Evolutionary conservation across 2,329 filamentous ascomycete species (phyloP).

Genomic region (Westerdykella aurantiaca): DNA sequence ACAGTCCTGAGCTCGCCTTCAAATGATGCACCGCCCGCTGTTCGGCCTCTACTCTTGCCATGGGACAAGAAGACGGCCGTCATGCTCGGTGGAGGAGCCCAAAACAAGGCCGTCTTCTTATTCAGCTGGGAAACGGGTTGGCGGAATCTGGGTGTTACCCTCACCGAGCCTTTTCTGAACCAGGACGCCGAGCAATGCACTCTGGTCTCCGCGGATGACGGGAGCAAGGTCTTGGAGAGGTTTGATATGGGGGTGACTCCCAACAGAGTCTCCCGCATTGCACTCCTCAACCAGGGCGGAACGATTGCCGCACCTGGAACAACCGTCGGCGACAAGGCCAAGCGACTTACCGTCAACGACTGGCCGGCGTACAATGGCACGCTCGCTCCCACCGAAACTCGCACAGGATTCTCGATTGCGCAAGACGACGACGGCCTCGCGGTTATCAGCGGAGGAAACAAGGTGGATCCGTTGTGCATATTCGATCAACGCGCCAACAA

Average conservation of each 20-base stretch:
- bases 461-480: constrained; percentile 62
- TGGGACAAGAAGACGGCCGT: constrained; percentile 68
- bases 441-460: constrained; percentile 68
- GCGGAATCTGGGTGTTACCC: constrained; percentile 59
- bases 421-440: constrained; percentile 60
- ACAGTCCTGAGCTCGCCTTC: constrained; percentile 49
- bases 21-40: constrained; percentile 52
- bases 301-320: constrained; percentile 43
- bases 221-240: constrained; percentile 69
- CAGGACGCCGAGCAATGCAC: constrained; percentile 56
- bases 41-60: constrained; percentile 64
- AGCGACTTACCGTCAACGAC: constrained; percentile 53
- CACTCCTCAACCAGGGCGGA: constrained; percentile 59
- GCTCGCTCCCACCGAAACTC: constrained; percentile 58
- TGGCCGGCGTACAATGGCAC: constrained; percentile 78
- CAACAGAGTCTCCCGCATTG: constrained; percentile 65
- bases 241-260: constrained; percentile 72
- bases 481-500: constrained; percentile 71
- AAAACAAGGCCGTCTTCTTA: constrained; percentile 64
- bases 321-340: constrained; percentile 43
- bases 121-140: constrained; percentile 63
- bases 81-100: constrained; percentile 65
- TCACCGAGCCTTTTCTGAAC: constrained; percentile 57
- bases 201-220: constrained; percentile 66
- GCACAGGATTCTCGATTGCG: constrained; percentile 68